Conservation (phyloP, 805 yeast genomes). For the Yarrowia sp. region DNA sequence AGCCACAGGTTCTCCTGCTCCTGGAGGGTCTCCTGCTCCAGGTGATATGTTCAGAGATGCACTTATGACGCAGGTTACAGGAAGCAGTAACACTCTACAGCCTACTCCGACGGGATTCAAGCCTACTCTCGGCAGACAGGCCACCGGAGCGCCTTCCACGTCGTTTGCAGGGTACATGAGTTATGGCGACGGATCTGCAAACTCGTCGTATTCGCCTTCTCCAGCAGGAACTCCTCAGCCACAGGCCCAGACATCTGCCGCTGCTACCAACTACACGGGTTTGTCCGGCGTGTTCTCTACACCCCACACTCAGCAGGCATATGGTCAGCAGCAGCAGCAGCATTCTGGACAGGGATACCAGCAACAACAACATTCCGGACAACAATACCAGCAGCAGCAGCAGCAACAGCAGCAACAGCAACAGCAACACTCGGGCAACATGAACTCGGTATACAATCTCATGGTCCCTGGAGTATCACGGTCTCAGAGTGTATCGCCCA, state of each 20-base stretch:
- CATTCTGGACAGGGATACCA: conserved; percentile 25
- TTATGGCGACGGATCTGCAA: conserved; percentile 8
- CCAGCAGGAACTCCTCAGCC: conserved; percentile 31
- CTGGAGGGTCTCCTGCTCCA: not conserved
- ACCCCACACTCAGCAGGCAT: conserved; percentile 31
- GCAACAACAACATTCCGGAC: conserved; percentile 33
- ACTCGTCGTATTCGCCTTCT: conserved; percentile 30
- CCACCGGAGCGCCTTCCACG: not conserved
- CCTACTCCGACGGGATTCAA: conserved; percentile 6
- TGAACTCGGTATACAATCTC: conserved; percentile 23
- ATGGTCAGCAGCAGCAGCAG: conserved; percentile 29
- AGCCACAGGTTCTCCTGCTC: conserved; percentile 1
- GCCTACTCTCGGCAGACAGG: not conserved
- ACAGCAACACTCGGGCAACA: not conserved
- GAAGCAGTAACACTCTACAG: not conserved
- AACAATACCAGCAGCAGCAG: conserved; percentile 31
- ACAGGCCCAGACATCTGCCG: conserved; percentile 30
- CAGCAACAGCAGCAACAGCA: conserved; percentile 27
- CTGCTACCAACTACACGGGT: conserved; percentile 17
- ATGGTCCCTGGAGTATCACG: conserved; percentile 23
- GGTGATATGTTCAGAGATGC: conserved; percentile 16
- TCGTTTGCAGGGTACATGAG: conserved; percentile 20
- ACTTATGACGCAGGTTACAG: conserved; percentile 5
- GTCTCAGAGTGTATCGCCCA: conserved; percentile 19
- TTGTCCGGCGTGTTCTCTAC: conserved; percentile 19